Conservation (phyloP, 805 yeast genomes). For the Nakazawaea pomicola region DNA sequence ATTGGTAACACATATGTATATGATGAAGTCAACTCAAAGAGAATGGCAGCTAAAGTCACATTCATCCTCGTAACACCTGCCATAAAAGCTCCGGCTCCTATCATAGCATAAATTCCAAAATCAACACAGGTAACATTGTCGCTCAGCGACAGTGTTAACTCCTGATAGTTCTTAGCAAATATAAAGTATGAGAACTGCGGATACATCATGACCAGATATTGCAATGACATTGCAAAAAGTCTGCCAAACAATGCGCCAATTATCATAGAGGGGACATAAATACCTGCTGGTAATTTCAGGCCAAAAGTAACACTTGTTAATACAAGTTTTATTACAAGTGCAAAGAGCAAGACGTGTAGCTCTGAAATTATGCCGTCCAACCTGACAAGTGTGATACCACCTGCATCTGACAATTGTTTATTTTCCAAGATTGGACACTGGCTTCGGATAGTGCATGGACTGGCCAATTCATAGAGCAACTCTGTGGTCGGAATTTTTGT, state of each 20-base stretch:
- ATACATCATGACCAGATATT: slow-evolving; percentile 27
- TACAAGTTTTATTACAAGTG: slow-evolving; percentile 38
- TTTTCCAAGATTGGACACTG: slow-evolving; percentile 20
- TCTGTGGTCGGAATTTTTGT: slow-evolving; percentile 46
- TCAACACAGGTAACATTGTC: slow-evolving; percentile 31
- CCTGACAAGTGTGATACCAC: slow-evolving; percentile 12
- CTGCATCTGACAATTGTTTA: slow-evolving; percentile 10
- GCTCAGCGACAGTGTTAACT: neutral
- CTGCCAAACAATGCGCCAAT: slow-evolving; percentile 58
- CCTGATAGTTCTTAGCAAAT: slow-evolving; percentile 15
- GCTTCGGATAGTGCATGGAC: slow-evolving; percentile 36
- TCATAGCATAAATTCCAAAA: slow-evolving; percentile 48
- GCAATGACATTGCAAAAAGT: slow-evolving; percentile 37
- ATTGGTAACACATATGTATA: slow-evolving; percentile 54
- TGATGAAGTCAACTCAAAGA: slow-evolving; percentile 52
- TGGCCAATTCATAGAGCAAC: slow-evolving; percentile 42
- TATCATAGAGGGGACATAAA: slow-evolving; percentile 62
- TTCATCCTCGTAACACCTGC: slow-evolving; percentile 55
- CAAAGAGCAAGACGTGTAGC: slow-evolving; percentile 30
- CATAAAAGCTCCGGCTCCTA: slow-evolving; percentile 54
- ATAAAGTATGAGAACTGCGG: slow-evolving; percentile 17
- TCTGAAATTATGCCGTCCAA: slow-evolving; percentile 26
- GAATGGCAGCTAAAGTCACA: slow-evolving; percentile 43
- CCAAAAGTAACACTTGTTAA: slow-evolving; percentile 54
- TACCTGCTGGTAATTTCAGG: slow-evolving; percentile 53